These are phyloP conservation scores for Galerina marginata DNA, from an alignment of 768 basidiomycete species.

Conservation along the genomic window DNA sequence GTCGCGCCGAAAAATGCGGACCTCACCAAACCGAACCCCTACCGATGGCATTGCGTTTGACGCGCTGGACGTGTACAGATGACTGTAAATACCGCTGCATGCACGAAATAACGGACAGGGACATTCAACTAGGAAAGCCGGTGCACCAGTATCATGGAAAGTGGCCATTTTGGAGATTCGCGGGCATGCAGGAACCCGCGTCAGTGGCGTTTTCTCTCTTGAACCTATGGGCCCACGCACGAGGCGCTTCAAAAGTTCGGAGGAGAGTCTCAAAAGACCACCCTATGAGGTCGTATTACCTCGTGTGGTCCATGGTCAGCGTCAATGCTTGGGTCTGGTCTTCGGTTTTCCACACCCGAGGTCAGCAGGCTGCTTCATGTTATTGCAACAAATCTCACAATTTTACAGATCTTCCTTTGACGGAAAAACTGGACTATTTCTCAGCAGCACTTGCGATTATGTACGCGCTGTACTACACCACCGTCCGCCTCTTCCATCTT, in stretches of 20 bases:
- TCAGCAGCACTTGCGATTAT: conserved; percentile 88
- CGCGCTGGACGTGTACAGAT: conserved; percentile 87
- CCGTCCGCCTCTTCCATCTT: conserved; percentile 78
- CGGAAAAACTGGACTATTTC: conserved; percentile 95
- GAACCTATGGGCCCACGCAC: conserved; percentile 79
- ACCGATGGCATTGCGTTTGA: conserved; percentile 63
- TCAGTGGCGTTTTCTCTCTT: conserved; percentile 89
- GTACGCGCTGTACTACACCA: conserved; percentile 78
- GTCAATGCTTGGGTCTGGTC: conserved; percentile 96
- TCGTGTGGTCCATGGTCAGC: conserved; percentile 69
- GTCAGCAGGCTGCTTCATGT: conserved; percentile 46
- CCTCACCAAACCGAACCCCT: conserved; percentile 36
- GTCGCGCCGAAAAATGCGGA: conserved; percentile 46
- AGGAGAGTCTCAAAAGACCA: conserved; percentile 56
- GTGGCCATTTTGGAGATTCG: conserved; percentile 92
- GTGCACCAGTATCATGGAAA: conserved; percentile 92
- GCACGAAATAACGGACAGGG: conserved; percentile 72
- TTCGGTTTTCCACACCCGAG: conserved; percentile 89
- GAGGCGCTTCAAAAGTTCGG: conserved; percentile 58
- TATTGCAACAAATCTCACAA: not conserved
- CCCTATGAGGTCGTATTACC: conserved; percentile 74
- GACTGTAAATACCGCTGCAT: conserved; percentile 92
- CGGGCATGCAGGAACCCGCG: conserved; percentile 94
- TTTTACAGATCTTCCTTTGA: conserved; percentile 71
- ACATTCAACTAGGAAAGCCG: conserved; percentile 42